Conservation (phyloP, 257 asterid species). For the Primulina huaijiensis region DNA sequence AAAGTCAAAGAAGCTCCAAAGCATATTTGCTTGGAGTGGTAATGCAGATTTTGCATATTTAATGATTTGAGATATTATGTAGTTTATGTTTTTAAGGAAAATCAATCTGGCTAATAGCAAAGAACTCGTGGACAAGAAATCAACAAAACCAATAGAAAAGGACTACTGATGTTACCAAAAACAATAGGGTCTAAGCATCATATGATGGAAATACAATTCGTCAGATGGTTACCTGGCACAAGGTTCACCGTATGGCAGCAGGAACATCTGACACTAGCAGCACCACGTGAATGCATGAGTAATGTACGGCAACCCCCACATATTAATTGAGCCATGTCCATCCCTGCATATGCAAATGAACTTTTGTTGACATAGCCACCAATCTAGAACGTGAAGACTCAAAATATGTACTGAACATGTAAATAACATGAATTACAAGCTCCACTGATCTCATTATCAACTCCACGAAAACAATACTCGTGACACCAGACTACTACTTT, state of each 20-base stretch:
- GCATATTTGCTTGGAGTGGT: too few relatives aligned
- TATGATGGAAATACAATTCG: neutral
- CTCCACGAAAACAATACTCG: neutral
- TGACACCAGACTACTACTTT: too few relatives aligned
- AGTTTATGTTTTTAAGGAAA: too few relatives aligned
- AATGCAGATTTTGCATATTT: too few relatives aligned
- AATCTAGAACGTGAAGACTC: neutral
- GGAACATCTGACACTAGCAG: slow-evolving; percentile 57
- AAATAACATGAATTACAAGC: neutral
- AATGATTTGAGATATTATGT: neutral
- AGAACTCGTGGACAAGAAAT: too few relatives aligned
- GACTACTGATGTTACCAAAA: neutral
- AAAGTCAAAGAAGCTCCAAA: too few relatives aligned
- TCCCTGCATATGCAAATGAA: slow-evolving; percentile 31
- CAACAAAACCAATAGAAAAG: too few relatives aligned
- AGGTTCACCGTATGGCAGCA: slow-evolving; percentile 59
- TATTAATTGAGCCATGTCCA: slow-evolving; percentile 59
- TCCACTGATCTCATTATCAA: too few relatives aligned
- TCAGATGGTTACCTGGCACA: neutral
- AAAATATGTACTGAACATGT: neutral
- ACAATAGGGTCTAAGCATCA: neutral
- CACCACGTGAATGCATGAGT: slow-evolving; percentile 55
- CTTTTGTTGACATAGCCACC: neutral
- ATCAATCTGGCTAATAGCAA: too few relatives aligned
- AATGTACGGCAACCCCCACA: slow-evolving; percentile 63